Evolutionary conservation across 176 grass and related monocot genomes (phyloP).

Genomic region (Musa troglodytarum): DNA sequence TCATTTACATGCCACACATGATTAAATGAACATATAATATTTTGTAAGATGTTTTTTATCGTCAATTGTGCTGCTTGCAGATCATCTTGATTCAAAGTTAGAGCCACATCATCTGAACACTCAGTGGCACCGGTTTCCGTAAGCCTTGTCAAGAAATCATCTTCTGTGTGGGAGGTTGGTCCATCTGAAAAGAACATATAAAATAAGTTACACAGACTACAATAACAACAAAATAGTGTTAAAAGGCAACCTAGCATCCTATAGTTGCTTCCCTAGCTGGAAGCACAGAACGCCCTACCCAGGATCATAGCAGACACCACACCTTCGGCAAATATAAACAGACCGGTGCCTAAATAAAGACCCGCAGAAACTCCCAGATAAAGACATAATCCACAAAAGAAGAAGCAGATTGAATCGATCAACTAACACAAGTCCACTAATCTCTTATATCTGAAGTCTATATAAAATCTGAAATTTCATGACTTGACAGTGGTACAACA

Average conservation of each 20-base stretch:
- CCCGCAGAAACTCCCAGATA: not conserved
- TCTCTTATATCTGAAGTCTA: no score
- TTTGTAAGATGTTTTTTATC: conserved; percentile 37
- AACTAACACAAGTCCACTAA: no score
- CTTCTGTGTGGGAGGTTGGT: conserved; percentile 28
- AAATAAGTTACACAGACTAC: not conserved
- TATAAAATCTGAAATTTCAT: no score
- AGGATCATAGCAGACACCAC: not conserved
- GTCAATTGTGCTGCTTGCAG: conserved; percentile 19
- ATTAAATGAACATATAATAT: conserved; percentile 33
- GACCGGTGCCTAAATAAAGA: not conserved
- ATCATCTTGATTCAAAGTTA: conserved; percentile 36
- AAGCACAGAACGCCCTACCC: not conserved
- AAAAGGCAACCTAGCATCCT: not conserved
- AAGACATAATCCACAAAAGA: not conserved
- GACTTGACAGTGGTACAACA: no score
- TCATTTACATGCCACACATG: conserved; percentile 41
- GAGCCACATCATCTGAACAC: conserved; percentile 36
- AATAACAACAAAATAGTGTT: not conserved
- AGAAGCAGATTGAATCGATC: no score
- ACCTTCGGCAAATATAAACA: not conserved
- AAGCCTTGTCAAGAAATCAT: conserved; percentile 49
- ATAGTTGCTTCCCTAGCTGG: not conserved
- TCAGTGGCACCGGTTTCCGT: conserved; percentile 58
- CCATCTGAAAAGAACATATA: conserved; percentile 39